Percentiles rank a stretch among this genome's conserved stretches.
Evolutionary conservation across 2,329 filamentous ascomycete genomes (phyloP).

Genomic region (Colletotrichum kahawae): DNA sequence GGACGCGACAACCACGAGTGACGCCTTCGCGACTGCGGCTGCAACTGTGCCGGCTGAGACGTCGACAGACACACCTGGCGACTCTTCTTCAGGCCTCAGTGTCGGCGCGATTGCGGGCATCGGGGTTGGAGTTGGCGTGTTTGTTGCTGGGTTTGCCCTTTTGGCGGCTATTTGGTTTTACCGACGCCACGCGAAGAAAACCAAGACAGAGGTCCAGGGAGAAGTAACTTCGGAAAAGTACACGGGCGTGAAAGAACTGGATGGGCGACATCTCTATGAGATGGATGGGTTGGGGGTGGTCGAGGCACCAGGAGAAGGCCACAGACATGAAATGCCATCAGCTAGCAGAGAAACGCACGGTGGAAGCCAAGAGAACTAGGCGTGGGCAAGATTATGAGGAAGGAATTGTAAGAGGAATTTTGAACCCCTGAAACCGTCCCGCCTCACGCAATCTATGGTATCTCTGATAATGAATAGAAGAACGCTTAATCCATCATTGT

Average conservation of each 20-base stretch:
- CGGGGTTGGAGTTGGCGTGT: not conserved
- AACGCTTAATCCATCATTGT: conserved; percentile 10
- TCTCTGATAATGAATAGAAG: conserved; percentile 1
- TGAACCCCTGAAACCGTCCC: not conserved
- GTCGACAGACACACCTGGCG: not conserved
- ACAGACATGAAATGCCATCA: not conserved
- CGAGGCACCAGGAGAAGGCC: not conserved
- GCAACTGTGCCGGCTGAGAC: not conserved
- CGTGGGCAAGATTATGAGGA: not conserved
- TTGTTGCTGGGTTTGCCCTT: not conserved
- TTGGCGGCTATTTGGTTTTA: not conserved
- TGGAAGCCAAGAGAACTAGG: not conserved
- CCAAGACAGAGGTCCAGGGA: not conserved
- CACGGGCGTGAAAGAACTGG: not conserved
- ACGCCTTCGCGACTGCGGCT: not conserved
- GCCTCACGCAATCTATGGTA: conserved; percentile 9
- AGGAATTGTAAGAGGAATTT: not conserved
- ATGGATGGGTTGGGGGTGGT: not conserved
- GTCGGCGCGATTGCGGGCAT: not conserved
- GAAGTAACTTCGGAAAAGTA: not conserved
- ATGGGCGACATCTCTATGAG: not conserved
- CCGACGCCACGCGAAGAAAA: not conserved
- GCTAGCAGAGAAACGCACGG: not conserved
- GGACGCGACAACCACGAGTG: not conserved
- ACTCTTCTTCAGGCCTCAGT: not conserved